Percentiles rank a stretch among this genome's conserved stretches.
Conservation (phyloP, 768 basidiomycete species). For the Boletales sp. region DNA sequence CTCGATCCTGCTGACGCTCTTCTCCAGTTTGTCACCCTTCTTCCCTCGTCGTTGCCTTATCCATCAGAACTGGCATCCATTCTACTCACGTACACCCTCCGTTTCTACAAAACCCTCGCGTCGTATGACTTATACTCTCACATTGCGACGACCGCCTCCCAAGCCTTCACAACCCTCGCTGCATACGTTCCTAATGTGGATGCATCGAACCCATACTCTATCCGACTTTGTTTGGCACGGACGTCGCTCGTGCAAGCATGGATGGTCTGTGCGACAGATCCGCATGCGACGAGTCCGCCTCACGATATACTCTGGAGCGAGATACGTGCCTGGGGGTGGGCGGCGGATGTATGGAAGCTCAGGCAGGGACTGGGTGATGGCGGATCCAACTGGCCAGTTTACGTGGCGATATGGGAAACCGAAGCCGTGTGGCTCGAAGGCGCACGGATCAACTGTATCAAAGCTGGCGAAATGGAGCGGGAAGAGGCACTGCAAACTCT, state of each 20-base stretch:
- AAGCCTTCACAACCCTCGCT: conserved; percentile 51
- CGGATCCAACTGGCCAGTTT: conserved; percentile 25
- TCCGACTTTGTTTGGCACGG: conserved; percentile 48
- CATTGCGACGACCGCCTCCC: conserved; percentile 57
- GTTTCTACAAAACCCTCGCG: conserved; percentile 61
- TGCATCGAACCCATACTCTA: neutral
- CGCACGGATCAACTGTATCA: conserved; percentile 63
- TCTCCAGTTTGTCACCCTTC: conserved; percentile 64
- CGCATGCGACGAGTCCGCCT: conserved; percentile 79
- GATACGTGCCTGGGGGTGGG: conserved; percentile 76
- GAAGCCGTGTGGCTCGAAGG: conserved; percentile 75
- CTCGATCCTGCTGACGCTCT: conserved; percentile 58
- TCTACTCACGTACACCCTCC: conserved; percentile 56
- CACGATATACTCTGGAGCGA: conserved; percentile 93
- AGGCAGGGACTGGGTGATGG: conserved; percentile 31
- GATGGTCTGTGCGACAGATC: conserved; percentile 84
- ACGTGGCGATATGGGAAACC: conserved; percentile 37
- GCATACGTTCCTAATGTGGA: conserved; percentile 34
- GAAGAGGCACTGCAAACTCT: conserved; percentile 33
- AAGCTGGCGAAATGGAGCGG: conserved; percentile 64
- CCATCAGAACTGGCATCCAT: conserved; percentile 33
- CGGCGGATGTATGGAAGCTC: conserved; percentile 47
- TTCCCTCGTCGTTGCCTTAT: conserved; percentile 46
- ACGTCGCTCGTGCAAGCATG: conserved; percentile 61
- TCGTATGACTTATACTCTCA: conserved; percentile 77